Evolutionary conservation across 306 rosid genomes (phyloP), one percentile per base, ranked within the genome.

Genomic region (Cicer yamashitae): DNA sequence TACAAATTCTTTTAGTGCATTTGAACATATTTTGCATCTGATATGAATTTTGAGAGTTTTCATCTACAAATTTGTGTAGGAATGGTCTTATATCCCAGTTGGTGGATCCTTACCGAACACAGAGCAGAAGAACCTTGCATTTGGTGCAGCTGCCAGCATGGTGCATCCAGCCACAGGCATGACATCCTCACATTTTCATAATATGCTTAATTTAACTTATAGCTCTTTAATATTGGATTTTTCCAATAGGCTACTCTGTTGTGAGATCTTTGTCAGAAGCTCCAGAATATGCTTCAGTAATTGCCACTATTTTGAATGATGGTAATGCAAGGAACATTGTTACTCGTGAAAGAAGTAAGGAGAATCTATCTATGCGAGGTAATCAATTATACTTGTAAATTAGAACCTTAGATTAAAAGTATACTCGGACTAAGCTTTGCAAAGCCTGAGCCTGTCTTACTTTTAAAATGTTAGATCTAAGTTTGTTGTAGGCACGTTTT

Each of bases 231-330:
- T 52, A 50, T 82, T 40, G 10, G 39, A 13, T 56, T 67, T 62
- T 17, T 79, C 65, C 67, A 78, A 66, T 86, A 94, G 99, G 97
- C 61, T 94, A 94, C 82, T 94, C 97, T 43, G 97, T 94, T 43
- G 99, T 90, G 84, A 94, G 99, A 89, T 94, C 99, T 74, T 82
- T 94, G 84, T 94, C 99, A 3, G 97, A 94, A 83, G 99, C 99
- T 86, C 96, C 99, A 54, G 75, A 92, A 71, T 94, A 90, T 83
- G 99, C 99, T 72, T 82, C 93, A 46, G 91, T 88, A 18, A 94
- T 94, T 85, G 93, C 97, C 71, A 80, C 73, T 74, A 92, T 94
- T 71, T 80, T 94, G 89, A 90, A 84, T 86, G 89, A 83, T 71
- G 83, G 66, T 53, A 84, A 79, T 58, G 54, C 87, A 41, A 68